phyloP scores from a whole-genome alignment of 139 green algal genomes.

The Desmodesmus armatus region DNA sequence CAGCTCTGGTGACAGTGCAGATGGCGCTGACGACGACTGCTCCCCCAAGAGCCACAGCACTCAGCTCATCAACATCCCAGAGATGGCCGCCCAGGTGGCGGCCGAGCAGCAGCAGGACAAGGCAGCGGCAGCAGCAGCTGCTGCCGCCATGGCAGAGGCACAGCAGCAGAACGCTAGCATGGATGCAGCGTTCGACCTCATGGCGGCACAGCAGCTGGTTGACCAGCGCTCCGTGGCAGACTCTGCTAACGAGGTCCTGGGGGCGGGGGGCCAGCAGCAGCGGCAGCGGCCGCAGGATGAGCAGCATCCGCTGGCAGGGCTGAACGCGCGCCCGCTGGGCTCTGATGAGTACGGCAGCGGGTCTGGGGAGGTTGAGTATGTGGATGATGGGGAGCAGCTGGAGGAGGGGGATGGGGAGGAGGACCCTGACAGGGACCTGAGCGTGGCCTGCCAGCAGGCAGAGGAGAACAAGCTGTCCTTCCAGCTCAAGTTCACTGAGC shows the following conservation, averaged over 20 bases:
- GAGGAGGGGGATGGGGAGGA: slow-evolving; percentile 40
- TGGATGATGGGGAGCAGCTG: slow-evolving; percentile 11
- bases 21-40: slow-evolving; percentile 9
- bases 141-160: not conserved
- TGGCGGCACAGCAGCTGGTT: slow-evolving; percentile 1
- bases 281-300: slow-evolving; percentile 6
- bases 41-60: slow-evolving; percentile 48
- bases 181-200: no score
- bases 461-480: slow-evolving; percentile 82
- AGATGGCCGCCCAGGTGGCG: slow-evolving; percentile 36
- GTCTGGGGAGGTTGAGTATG: not conserved
- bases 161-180: slow-evolving; percentile 33
- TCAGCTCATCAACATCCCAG: slow-evolving; percentile 53
- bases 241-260: no score
- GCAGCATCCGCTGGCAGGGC: not conserved
- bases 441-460: slow-evolving; percentile 73
- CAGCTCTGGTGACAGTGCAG: slow-evolving; percentile 29
- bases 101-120: slow-evolving; percentile 10
- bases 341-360: slow-evolving; percentile 6
- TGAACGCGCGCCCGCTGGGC: slow-evolving; percentile 4
- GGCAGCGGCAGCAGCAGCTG: slow-evolving; percentile 22
- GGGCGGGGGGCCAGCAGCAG: slow-evolving; percentile 2
- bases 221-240: not conserved
- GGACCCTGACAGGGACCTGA: slow-evolving; percentile 61
- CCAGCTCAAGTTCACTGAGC: slow-evolving; percentile 79